Evolutionary conservation across 108 stramenopile genomes (phyloP).

Genomic region (Discostella pseudostelligera): DNA sequence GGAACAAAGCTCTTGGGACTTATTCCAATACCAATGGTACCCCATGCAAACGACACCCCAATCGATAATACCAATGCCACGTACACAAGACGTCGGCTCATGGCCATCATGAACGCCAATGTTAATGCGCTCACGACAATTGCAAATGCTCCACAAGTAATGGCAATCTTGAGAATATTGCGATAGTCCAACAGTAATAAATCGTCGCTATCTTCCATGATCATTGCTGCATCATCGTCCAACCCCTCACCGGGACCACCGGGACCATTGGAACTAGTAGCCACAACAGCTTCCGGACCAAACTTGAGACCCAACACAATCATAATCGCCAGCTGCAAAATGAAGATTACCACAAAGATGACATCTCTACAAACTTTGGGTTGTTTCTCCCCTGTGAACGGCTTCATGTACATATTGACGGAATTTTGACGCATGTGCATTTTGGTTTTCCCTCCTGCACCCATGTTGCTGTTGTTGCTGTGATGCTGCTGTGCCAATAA

Average conservation of each 20-base stretch:
- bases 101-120: slow-evolving; percentile 67
- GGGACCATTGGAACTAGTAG: slow-evolving; percentile 5
- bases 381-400: slow-evolving; percentile 65
- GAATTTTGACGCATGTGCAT: slow-evolving; percentile 76
- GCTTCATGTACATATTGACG: slow-evolving; percentile 76
- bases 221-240: slow-evolving; percentile 40
- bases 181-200: slow-evolving; percentile 56
- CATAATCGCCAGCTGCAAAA: slow-evolving; percentile 61
- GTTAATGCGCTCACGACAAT: slow-evolving; percentile 57
- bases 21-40: slow-evolving; percentile 82
- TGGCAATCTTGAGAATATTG: slow-evolving; percentile 66
- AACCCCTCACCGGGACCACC: slow-evolving; percentile 28
- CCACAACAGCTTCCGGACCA: slow-evolving; percentile 56
- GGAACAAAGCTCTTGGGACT: slow-evolving; percentile 82
- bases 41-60: slow-evolving; percentile 79
- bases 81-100: slow-evolving; percentile 71
- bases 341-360: slow-evolving; percentile 62
- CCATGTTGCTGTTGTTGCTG: neutral
- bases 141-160: slow-evolving; percentile 67
- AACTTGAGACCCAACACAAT: slow-evolving; percentile 56
- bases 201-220: slow-evolving; percentile 6
- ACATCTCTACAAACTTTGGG: slow-evolving; percentile 62
- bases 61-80: slow-evolving; percentile 70
- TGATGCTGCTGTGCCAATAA: neutral
- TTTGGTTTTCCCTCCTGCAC: slow-evolving; percentile 20